Evolutionary conservation across 371 early-diverging fungal genomes (phyloP).

Genomic region (Homolaphlyctis polyrhiza): DNA sequence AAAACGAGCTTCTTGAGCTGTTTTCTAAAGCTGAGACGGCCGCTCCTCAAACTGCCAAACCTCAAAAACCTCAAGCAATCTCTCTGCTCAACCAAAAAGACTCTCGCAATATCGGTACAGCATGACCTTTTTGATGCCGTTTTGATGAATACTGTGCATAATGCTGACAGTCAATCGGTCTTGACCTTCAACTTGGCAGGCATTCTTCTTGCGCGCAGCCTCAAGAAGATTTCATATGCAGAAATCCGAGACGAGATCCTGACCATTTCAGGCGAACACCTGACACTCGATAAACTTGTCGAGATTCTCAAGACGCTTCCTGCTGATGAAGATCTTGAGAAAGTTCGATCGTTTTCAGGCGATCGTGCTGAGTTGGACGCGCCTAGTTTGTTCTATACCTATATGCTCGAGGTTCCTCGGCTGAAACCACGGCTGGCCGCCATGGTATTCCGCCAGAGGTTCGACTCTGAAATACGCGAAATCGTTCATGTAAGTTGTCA

Average conservation of each 20-base stretch:
- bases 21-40: conserved; percentile 17
- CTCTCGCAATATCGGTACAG: conserved; percentile 27
- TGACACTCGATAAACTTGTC: conserved; percentile 25
- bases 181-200: too few relatives aligned
- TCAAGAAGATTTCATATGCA: too few relatives aligned
- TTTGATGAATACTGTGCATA: too few relatives aligned
- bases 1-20: conserved; percentile 22
- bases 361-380: conserved; percentile 58
- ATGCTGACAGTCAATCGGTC: too few relatives aligned
- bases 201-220: too few relatives aligned
- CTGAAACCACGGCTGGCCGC: conserved; percentile 61
- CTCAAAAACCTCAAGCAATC: too few relatives aligned
- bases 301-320: conserved; percentile 24
- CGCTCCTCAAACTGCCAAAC: too few relatives aligned
- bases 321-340: conserved; percentile 41
- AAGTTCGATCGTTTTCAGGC: conserved; percentile 61
- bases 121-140: too few relatives aligned
- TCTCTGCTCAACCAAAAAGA: conserved; percentile 26
- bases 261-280: conserved; percentile 19
- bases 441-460: conserved; percentile 68
- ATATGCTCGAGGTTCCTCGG: conserved; percentile 66
- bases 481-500: conserved; percentile 20
- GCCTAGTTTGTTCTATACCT: conserved; percentile 60
- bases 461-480: conserved; percentile 67
- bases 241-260: conserved; percentile 29